phyloP scores from a whole-genome alignment of 2,329 filamentous ascomycete genomes.

The Ciborinia camelliae region DNA sequence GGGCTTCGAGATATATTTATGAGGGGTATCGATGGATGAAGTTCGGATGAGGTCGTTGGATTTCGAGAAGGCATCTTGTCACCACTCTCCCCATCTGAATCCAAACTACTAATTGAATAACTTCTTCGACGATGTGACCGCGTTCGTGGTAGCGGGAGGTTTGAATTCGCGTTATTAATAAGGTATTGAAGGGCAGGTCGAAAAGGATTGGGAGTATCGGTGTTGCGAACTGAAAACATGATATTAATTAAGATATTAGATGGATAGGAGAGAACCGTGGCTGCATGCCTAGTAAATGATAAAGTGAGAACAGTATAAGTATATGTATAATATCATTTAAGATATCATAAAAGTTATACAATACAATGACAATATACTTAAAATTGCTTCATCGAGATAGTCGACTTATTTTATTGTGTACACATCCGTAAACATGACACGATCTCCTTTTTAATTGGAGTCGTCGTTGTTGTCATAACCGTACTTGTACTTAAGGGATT shows the following conservation, averaged over 20 bases:
- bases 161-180: slow-evolving; percentile 22
- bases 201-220: slow-evolving; percentile 37
- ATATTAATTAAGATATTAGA: slow-evolving; percentile 9
- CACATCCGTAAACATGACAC: neutral
- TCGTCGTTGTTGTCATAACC: neutral
- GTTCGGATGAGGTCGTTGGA: slow-evolving; percentile 23
- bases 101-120: slow-evolving; percentile 31
- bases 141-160: slow-evolving; percentile 24
- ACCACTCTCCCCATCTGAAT: slow-evolving; percentile 28
- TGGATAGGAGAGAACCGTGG: slow-evolving; percentile 3
- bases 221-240: slow-evolving; percentile 35
- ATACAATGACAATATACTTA: neutral
- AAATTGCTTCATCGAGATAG: neutral
- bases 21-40: slow-evolving; percentile 40
- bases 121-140: slow-evolving; percentile 26
- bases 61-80: slow-evolving; percentile 31
- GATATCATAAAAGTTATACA: neutral
- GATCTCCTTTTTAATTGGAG: neutral
- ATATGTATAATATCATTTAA: neutral
- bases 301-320: neutral
- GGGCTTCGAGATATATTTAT: slow-evolving; percentile 45
- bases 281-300: slow-evolving; percentile 17
- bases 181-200: slow-evolving; percentile 42
- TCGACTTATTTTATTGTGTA: neutral
- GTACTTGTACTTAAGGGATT: slow-evolving; percentile 1